Conservation (phyloP, 768 basidiomycete genomes). For the Ramaria sp. region DNA sequence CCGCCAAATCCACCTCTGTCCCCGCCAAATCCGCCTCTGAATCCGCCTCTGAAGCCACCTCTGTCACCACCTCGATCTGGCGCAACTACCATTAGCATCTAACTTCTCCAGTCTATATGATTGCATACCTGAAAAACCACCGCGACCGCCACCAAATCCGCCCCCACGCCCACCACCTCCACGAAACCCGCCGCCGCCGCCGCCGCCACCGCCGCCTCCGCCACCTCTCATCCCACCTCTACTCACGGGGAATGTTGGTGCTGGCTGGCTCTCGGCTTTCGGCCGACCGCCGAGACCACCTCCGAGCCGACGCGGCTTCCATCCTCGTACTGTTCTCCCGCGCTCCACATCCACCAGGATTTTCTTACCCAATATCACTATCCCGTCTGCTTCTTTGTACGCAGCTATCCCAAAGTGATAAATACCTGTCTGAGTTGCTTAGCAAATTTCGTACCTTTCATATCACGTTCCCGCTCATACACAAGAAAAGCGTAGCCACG, state of each 20-base stretch:
- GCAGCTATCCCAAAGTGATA: constrained; percentile 44
- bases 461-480: constrained; percentile 95
- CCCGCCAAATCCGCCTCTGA: constrained; percentile 22
- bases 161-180: constrained; percentile 15
- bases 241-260: background rate
- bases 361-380: constrained; percentile 91
- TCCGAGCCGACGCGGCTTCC: constrained; percentile 93
- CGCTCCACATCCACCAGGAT: constrained; percentile 98
- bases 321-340: constrained; percentile 93
- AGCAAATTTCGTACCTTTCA: constrained; percentile 69
- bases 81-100: constrained; percentile 20
- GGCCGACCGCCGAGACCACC: constrained; percentile 99
- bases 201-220: constrained; percentile 36
- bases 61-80: constrained; percentile 24
- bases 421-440: background rate
- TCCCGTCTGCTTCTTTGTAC: constrained; percentile 97
- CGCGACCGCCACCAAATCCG: constrained; percentile 26
- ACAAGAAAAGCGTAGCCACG: constrained; percentile 95
- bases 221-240: constrained; percentile 22
- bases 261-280: constrained; percentile 46
- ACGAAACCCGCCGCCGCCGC: constrained; percentile 30
- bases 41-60: constrained; percentile 17
- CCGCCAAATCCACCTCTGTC: constrained; percentile 36
- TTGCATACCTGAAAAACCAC: constrained; percentile 17
- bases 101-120: constrained; percentile 17